These are phyloP conservation scores for Melaleuca quinquenervia DNA, from an alignment of 345 rosid genomes.

Conservation along the genomic window DNA sequence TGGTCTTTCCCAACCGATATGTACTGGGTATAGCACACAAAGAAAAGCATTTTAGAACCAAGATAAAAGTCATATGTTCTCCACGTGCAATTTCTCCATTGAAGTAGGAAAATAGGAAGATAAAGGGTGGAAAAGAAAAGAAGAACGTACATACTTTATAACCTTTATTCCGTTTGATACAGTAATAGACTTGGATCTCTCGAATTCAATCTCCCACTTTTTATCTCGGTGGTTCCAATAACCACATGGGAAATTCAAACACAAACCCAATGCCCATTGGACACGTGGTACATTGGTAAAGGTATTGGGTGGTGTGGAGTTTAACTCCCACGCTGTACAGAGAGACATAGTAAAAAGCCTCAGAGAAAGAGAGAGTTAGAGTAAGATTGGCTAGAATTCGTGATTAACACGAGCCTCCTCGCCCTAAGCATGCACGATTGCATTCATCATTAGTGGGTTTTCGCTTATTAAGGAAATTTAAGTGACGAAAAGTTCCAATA, in stretches of 20 bases:
- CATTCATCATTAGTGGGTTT: background rate
- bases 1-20: rapidly evolving
- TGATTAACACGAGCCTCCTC: too few species aligned
- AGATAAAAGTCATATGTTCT: background rate
- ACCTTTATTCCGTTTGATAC: background rate
- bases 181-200: background rate
- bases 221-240: background rate
- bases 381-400: too few species aligned
- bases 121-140: background rate
- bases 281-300: too few species aligned
- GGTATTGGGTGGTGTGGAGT: too few species aligned
- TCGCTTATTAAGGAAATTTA: background rate
- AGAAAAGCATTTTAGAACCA: background rate
- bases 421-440: background rate
- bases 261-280: background rate
- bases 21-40: background rate
- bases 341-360: too few species aligned
- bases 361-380: too few species aligned
- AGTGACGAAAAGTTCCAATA: background rate
- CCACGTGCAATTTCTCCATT: background rate
- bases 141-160: background rate
- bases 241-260: background rate
- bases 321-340: too few species aligned
- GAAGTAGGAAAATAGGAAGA: background rate
- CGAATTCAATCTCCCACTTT: background rate